phyloP scores from a whole-genome alignment of 192 early-diverging fungal species.

The Coemansia sp. region DNA sequence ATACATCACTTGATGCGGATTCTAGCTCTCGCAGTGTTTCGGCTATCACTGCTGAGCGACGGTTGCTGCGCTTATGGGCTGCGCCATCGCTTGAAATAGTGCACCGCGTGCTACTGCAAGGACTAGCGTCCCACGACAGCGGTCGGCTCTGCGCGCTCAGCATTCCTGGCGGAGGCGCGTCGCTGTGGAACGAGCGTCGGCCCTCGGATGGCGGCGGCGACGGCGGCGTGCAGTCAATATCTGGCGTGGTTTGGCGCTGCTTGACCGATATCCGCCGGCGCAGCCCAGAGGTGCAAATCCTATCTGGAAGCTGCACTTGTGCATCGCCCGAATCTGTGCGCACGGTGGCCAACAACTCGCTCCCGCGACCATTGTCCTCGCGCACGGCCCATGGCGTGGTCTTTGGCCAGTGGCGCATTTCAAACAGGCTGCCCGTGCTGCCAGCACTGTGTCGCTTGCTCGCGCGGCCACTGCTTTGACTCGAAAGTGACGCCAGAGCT shows the following conservation, averaged over 20 bases:
- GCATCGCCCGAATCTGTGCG: constrained; percentile 1
- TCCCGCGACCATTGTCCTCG: constrained; percentile 1
- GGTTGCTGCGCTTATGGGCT: constrained; percentile 53
- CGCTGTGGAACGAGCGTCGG: constrained; percentile 8
- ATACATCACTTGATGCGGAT: constrained; percentile 14
- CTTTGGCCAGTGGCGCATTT: constrained; percentile 2
- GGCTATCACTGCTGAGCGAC: constrained; percentile 40
- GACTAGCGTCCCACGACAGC: constrained; percentile 7
- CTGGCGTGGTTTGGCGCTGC: constrained; percentile 34
- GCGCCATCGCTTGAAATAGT: constrained; percentile 2
- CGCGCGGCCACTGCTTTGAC: neutral
- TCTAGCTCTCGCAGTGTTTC: constrained; percentile 35
- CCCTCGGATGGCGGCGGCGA: constrained; percentile 25
- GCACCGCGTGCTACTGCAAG: constrained; percentile 31
- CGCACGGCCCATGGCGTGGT: neutral
- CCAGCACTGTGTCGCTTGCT: constrained; percentile 2
- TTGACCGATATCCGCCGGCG: constrained; percentile 31
- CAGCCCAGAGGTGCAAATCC: constrained; percentile 23
- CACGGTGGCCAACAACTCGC: too few species aligned
- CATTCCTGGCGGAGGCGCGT: neutral
- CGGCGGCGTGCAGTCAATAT: constrained; percentile 17
- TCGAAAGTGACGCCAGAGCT: neutral
- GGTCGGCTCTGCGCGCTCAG: neutral
- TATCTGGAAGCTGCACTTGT: neutral
- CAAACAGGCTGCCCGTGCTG: constrained; percentile 8